Conservation (phyloP, 2,329 filamentous ascomycete genomes). For the Huntiella abstrusa region DNA sequence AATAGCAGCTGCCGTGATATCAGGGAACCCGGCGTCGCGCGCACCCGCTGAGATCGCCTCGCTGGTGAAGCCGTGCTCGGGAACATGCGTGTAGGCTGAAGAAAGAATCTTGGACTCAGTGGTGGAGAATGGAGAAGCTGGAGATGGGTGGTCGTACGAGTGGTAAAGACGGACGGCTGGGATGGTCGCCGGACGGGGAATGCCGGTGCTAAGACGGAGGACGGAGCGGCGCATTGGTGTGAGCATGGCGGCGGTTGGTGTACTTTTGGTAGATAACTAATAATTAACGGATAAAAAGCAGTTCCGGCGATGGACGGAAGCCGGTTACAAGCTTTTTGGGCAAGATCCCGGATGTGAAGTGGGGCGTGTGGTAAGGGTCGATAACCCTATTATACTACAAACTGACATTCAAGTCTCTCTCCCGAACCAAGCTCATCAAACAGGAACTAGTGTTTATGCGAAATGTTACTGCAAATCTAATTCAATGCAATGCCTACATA, state of each 20-base stretch:
- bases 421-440: too few relatives aligned
- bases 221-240: background rate
- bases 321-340: too few relatives aligned
- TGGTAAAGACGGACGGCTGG: slow-evolving; percentile 37
- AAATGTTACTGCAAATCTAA: too few relatives aligned
- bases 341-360: too few relatives aligned
- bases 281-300: too few relatives aligned
- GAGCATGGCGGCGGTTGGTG: background rate
- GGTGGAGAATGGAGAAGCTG: slow-evolving; percentile 42
- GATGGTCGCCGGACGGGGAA: background rate
- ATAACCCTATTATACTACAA: too few relatives aligned
- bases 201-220: background rate
- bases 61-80: slow-evolving; percentile 62
- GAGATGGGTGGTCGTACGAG: slow-evolving; percentile 47
- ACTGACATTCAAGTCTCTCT: too few relatives aligned
- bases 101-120: slow-evolving; percentile 62
- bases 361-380: too few relatives aligned
- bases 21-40: slow-evolving; percentile 66
- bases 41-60: slow-evolving; percentile 58
- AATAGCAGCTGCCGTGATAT: slow-evolving; percentile 70
- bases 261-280: too few relatives aligned
- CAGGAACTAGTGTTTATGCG: too few relatives aligned
- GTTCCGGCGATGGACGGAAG: too few relatives aligned
- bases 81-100: slow-evolving; percentile 62
- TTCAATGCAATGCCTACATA: too few relatives aligned